Percentiles rank a stretch among this genome's conserved stretches.
phyloP scores from a whole-genome alignment of 805 yeast genomes.

The Komagataella phaffii region DNA sequence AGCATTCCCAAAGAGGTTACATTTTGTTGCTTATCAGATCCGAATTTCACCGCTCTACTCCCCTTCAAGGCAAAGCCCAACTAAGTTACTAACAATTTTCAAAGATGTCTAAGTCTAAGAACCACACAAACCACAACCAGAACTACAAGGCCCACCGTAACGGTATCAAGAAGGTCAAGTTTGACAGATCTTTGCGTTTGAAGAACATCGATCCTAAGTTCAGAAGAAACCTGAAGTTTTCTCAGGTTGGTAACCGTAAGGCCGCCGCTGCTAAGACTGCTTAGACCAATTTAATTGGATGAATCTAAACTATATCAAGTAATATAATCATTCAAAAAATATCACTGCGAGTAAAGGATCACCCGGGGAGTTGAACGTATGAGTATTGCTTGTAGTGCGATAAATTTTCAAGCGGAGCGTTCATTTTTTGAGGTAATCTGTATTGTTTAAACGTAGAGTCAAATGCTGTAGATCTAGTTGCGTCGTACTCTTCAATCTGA shows the following conservation, averaged over 20 bases:
- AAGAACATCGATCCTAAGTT: constrained; percentile 99
- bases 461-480: not conserved
- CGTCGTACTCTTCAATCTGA: not conserved
- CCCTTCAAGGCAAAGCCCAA: not conserved
- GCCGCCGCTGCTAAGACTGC: constrained; percentile 45
- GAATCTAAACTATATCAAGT: not conserved
- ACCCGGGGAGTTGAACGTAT: not conserved
- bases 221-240: constrained; percentile 98
- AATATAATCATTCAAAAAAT: not conserved
- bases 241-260: constrained; percentile 94
- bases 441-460: not conserved
- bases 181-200: constrained; percentile 95
- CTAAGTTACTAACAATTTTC: constrained; percentile 6
- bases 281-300: not conserved
- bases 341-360: not conserved
- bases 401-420: not conserved
- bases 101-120: constrained; percentile 97
- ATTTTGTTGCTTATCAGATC: not conserved
- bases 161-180: constrained; percentile 99
- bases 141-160: constrained; percentile 99
- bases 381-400: not conserved
- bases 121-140: constrained; percentile 99
- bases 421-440: not conserved
- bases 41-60: not conserved
- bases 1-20: not conserved